Evolutionary conservation across 306 rosid genomes (phyloP).

Genomic region (Mimosa pudica): DNA sequence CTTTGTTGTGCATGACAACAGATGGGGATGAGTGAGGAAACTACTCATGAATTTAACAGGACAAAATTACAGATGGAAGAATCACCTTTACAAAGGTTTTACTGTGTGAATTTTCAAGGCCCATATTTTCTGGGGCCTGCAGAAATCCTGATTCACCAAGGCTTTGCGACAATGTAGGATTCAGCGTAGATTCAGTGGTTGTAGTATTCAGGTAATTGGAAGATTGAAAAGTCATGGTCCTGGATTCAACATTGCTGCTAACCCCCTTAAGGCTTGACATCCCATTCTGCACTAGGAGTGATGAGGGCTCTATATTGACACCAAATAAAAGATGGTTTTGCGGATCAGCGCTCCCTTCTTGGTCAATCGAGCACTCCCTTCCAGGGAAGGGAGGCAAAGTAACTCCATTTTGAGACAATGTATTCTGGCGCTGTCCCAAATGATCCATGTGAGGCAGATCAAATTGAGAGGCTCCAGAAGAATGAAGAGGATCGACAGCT

Average conservation of each 20-base stretch:
- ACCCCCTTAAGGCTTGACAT: slow-evolving; percentile 74
- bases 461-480: slow-evolving; percentile 75
- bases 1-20: neutral
- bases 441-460: slow-evolving; percentile 71
- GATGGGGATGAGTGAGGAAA: neutral
- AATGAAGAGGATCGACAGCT: slow-evolving; percentile 77
- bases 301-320: slow-evolving; percentile 82
- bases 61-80: slow-evolving; percentile 21
- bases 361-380: slow-evolving; percentile 84
- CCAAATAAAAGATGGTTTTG: slow-evolving; percentile 90
- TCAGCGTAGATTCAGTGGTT: slow-evolving; percentile 58
- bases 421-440: slow-evolving; percentile 60
- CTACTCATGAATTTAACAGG: neutral
- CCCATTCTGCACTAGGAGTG: slow-evolving; percentile 83
- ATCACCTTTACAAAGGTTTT: slow-evolving; percentile 91
- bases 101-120: slow-evolving; percentile 62
- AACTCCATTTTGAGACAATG: slow-evolving; percentile 56
- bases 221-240: slow-evolving; percentile 61
- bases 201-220: slow-evolving; percentile 71
- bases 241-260: slow-evolving; percentile 51
- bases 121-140: slow-evolving; percentile 63
- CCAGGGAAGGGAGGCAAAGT: slow-evolving; percentile 97
- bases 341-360: slow-evolving; percentile 77
- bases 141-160: slow-evolving; percentile 72
- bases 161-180: slow-evolving; percentile 63